Evolutionary conservation across 78 protist species (phyloP), one percentile per base, ranked within the genome.

Genomic region (Dictyostelium capitatum): DNA sequence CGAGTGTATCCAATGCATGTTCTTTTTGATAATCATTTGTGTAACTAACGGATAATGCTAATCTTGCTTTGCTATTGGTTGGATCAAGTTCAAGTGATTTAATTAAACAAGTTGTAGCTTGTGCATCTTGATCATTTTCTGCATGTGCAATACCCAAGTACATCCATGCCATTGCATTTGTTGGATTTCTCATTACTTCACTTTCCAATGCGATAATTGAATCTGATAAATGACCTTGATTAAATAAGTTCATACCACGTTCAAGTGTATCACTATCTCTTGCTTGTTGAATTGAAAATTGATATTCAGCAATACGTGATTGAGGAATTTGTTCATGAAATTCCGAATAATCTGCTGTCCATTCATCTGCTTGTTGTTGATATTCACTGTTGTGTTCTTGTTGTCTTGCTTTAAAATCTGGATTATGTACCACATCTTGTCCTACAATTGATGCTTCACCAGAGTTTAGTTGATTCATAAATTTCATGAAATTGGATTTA

Each of bases 81-180:
- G 96, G 96, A 77, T 96, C 96, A 23, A 84, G 10, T n/a, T 47
- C 70, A 50, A 92, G 69, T 15, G 96, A 95, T 12, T 81, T 51
- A 14, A 77, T 14, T 15, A 97, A 80, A 19, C 97, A 97, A 0
- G 74, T 25, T 30, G 96, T 95, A 23, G 98, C 98, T 73, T 81
- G 50, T 32, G 30, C 28, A 74, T 96, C 98, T 50, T 92, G 65
- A 72, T 97, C 98, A 73, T 87, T 82, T 87, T 97, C 98, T 1
- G 98, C 98, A 50, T 97, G 98, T 17, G 97, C 94, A 25, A 80
- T 82, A 47, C 98, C 98, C 15, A 97, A 92, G 32, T 65, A 19
- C 84, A 75, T 94, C 98, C 98, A 97, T 28, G 97, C 96, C 53
- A 46, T 80, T 1, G 82, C 43, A 83, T 93, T 89, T n/a, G 79